Conservation (phyloP, 2,329 filamentous ascomycete genomes). For the Thielaviopsis punctulata region DNA sequence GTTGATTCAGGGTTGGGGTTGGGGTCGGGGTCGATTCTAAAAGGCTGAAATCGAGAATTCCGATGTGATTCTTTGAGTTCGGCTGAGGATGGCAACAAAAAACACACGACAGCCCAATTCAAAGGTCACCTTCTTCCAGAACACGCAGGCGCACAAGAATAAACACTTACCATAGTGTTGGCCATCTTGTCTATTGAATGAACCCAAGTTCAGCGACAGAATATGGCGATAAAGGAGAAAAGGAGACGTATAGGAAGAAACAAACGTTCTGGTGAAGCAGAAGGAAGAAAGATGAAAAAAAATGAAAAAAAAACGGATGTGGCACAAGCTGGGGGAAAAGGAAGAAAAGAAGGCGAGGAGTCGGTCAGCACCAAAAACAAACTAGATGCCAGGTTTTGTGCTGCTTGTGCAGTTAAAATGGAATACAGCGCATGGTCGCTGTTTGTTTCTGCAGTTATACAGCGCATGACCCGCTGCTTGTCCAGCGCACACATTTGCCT, state of each 20-base stretch:
- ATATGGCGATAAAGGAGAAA: not conserved
- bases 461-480: too few species aligned
- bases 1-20: too few species aligned
- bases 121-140: not conserved
- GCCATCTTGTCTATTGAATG: conserved; percentile 5
- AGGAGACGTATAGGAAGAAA: not conserved
- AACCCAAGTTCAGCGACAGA: not conserved
- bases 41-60: not conserved
- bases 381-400: not conserved
- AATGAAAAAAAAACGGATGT: not conserved
- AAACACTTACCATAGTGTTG: conserved; percentile 7
- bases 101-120: not conserved
- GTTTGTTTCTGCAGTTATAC: not conserved
- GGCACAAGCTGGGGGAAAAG: conserved; percentile 1
- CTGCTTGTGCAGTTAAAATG: not conserved
- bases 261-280: not conserved
- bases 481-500: too few species aligned
- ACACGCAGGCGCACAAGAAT: not conserved
- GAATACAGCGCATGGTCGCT: too few species aligned
- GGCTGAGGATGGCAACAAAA: not conserved
- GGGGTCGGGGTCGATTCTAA: not conserved
- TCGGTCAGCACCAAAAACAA: not conserved
- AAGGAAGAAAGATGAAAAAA: conserved; percentile 2
- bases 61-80: not conserved
- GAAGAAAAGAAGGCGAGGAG: not conserved